Evolutionary conservation across 371 early-diverging fungal species (phyloP), one percentile per base, ranked within the genome.

Genomic region (Batrachochytrium dendrobatidis): DNA sequence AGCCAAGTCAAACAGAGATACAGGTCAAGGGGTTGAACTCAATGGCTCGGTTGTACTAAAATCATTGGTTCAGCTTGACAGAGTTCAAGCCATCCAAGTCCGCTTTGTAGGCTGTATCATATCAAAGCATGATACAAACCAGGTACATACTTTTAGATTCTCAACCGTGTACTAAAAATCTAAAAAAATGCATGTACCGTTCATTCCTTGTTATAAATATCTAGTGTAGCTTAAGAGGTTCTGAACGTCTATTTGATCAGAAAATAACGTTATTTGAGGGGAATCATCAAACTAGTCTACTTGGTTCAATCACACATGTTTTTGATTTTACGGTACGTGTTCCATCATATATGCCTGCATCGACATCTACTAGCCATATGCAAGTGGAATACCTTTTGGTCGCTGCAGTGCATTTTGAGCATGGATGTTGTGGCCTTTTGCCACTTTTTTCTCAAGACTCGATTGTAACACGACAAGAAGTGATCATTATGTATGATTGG

Each of bases 311-410:
- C 22, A 7, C 29, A 2, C 62, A 62, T 53, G 52, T 34, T 22
- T 62, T 62, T 31, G 39, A 34, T 43, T 62, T 62, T 29, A 50
- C 33, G 0, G 30, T 62, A 17, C 46, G 50, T 7, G 17, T 62
- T 1, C 62, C 62, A 15, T 20, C 28, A 31, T 46, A 34, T 33
- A 62, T 62, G 62, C 62, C 62, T 22, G 53, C 62, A 6, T 62
- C 62, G 34, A 17, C 57, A 43, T 17, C 22, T 20, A 56, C 25
- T 53, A 20, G 20, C 32, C 57, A 51, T 32, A 56, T 56, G 10
- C 62, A 62, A 24, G 57, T 62, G 12, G 57, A 62, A 30, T 62
- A 62, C 51, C 56, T 62, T 52, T 58, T 62, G 24, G 62, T 62
- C n/a, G 62, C 62, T n/a, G 34, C 57, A 7, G 34, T 62, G 34